Conservation (phyloP, 2,329 filamentous ascomycete genomes). For the Orbilia quercus region DNA sequence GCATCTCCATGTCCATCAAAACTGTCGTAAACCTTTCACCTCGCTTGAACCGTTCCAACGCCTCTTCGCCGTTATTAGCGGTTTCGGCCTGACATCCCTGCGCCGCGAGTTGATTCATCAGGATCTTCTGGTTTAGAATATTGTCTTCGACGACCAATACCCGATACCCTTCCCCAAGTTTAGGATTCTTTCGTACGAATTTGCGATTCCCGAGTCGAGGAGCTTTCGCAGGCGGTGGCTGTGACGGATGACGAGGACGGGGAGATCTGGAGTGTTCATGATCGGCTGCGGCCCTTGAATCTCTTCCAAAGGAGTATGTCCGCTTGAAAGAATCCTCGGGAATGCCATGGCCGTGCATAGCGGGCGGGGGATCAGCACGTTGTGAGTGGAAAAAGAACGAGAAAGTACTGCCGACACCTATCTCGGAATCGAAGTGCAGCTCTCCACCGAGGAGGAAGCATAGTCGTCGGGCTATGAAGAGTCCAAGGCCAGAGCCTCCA, state of each 20-base stretch:
- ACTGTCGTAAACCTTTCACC: slow-evolving; percentile 66
- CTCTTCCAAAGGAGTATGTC: slow-evolving; percentile 41
- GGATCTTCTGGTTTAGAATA: slow-evolving; percentile 74
- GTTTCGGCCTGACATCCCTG: slow-evolving; percentile 72
- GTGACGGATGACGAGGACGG: slow-evolving; percentile 27
- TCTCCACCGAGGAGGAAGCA: slow-evolving; percentile 82
- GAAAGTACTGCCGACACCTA: slow-evolving; percentile 78
- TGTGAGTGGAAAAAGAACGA: slow-evolving; percentile 78
- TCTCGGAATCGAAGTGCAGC: slow-evolving; percentile 76
- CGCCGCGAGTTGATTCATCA: slow-evolving; percentile 72
- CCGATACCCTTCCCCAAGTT: slow-evolving; percentile 58
- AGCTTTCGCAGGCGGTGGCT: slow-evolving; percentile 30
- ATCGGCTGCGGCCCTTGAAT: slow-evolving; percentile 13
- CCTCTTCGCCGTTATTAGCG: slow-evolving; percentile 74
- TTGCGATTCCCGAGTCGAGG: slow-evolving; percentile 14
- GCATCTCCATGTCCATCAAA: slow-evolving; percentile 86
- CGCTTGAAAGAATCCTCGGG: slow-evolving; percentile 21
- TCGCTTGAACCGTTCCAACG: slow-evolving; percentile 65
- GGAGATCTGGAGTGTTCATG: slow-evolving; percentile 19
- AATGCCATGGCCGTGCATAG: not conserved
- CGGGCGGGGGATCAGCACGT: slow-evolving; percentile 62
- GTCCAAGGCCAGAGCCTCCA: slow-evolving; percentile 75
- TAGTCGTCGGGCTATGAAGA: slow-evolving; percentile 81
- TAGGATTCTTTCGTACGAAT: slow-evolving; percentile 11
- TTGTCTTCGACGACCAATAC: slow-evolving; percentile 77